Evolutionary conservation across 1,284 basidiomycete species (phyloP), one percentile per base, ranked within the genome.

Genomic region (Pascua sp.): DNA sequence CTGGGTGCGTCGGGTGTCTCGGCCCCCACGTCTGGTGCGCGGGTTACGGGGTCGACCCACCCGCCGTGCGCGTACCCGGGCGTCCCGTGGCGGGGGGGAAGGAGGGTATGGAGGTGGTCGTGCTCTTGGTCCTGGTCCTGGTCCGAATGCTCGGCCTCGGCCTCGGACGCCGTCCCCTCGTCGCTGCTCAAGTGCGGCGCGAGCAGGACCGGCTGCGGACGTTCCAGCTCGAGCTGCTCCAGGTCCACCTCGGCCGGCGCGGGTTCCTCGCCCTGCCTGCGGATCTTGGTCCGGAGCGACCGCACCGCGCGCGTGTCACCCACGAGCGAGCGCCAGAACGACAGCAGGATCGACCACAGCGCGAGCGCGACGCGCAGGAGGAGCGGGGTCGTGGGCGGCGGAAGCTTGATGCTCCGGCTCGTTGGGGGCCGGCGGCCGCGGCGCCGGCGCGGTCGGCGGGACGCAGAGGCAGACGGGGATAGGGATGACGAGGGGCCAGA

Each of bases 31-130:
- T 60, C 63, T 2, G 69, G 70, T 5, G 69, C 71, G 18, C 72
- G 59, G 3, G 75, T 75, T 8, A 75, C 75, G 17, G 73, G 75
- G 51, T 74, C 70, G n/a, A 70, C 62, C 72, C 72, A 76, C 11
- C 46, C 60, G 24, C 62, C 24, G 24, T 7, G 24, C 24, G 24
- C 3, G 24, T 32, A 32, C 24, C 24, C 24, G 24, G 24, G 24
- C 4, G 24, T 32, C 24, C 24, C 24, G 24, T 32, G 24, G 24
- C 24, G 24, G 24, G 3, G 24, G 24, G 24, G 24, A 7, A 32
- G 3, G 24, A 32, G 24, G 24, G 24, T 4, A 7, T 32, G 24
- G 24, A 7, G 24, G 24, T 32, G 24, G 24, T 32, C 62, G 47
- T 53, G 61, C 17, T 57, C 60, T 3, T 32, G 24, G 47, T 54